Evolutionary conservation across 78 protist genomes (phyloP), one percentile per base, ranked within the genome.

Genomic region (Chrysochromulina parva): DNA sequence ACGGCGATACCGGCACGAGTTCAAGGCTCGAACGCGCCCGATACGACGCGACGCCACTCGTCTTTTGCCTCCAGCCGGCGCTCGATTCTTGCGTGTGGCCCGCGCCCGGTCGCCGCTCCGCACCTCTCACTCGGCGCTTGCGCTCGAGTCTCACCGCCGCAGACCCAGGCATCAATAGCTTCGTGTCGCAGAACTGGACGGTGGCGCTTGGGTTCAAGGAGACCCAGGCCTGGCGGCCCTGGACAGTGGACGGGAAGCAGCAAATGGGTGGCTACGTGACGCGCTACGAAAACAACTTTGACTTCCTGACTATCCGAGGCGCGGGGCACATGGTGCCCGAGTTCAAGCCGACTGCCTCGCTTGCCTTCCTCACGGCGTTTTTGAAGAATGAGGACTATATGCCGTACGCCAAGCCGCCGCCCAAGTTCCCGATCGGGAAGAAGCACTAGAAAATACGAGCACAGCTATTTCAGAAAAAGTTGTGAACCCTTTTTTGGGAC

Each of bases 301-400:
- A 58, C 76, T 59, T 38, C 38, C 54, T 87, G 50, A 87, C 90
- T 1, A 62, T 87, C 53, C 90, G 90, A 48, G 90, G 90, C 58
- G 11, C 76, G 17, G 90, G 90, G 58, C 90, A 87, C 50, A 87
- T 87, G 90, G 90, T 87, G 90, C 90, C 90, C 62, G 78, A 87
- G 90, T 62, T 54, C 53, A 87, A 87, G 90, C 90, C 90, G 7
- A 38, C 57, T 11, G 47, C 48, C 16, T 10, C 90, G 47, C 55
- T 62, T 28, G 90, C 59, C 55, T 87, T 87, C 69, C 69, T 87
- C 48, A 9, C 58, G 58, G 26, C 55, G 26, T 87, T 73, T 73
- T 1, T 87, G 19, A 13, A 16, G 13, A 16, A 17, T 76, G 90
- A 87, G 26, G 54, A 60, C 11, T 62, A 2, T 2, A 11, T 9